Percentiles rank a stretch among this genome's conserved stretches.
These are phyloP conservation scores for Ceratobasidium theobromae DNA, from an alignment of 1,284 basidiomycete genomes.

Conservation along the genomic window DNA sequence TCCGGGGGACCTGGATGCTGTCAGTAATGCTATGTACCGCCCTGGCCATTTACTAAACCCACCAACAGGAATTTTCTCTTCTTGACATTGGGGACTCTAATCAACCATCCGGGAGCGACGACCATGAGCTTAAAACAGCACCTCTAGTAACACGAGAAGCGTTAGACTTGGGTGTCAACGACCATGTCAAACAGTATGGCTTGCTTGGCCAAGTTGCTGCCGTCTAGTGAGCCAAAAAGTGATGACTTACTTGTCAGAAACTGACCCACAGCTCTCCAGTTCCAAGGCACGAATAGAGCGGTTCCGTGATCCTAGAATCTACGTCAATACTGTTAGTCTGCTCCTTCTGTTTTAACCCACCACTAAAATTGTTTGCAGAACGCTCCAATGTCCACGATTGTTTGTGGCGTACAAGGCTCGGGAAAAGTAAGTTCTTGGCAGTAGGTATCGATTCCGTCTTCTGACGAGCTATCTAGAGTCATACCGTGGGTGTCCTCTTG, in stretches of 20 bases:
- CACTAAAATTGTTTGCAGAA: constrained; percentile 46
- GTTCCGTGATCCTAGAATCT: constrained; percentile 41
- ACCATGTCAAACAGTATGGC: constrained; percentile 40
- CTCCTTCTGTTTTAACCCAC: not conserved
- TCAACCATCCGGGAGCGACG: constrained; percentile 30
- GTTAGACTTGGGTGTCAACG: constrained; percentile 36
- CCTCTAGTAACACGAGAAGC: constrained; percentile 44
- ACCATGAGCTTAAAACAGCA: constrained; percentile 43
- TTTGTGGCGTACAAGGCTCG: constrained; percentile 63
- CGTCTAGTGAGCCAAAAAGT: constrained; percentile 38
- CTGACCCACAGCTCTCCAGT: constrained; percentile 26
- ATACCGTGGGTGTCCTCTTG: constrained; percentile 63
- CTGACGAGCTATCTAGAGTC: constrained; percentile 42
- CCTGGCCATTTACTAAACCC: not conserved
- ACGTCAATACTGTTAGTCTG: constrained; percentile 43
- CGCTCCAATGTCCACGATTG: constrained; percentile 58
- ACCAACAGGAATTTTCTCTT: constrained; percentile 13
- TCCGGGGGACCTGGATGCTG: constrained; percentile 6
- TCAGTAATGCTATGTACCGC: not conserved
- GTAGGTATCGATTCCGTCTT: not conserved
- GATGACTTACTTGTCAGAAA: not conserved
- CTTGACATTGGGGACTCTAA: constrained; percentile 10
- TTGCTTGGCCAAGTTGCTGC: constrained; percentile 42
- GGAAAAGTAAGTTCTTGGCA: constrained; percentile 53
- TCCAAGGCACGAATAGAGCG: constrained; percentile 31